Conservation (phyloP, 768 basidiomycete genomes). For the Boletus sp. region DNA sequence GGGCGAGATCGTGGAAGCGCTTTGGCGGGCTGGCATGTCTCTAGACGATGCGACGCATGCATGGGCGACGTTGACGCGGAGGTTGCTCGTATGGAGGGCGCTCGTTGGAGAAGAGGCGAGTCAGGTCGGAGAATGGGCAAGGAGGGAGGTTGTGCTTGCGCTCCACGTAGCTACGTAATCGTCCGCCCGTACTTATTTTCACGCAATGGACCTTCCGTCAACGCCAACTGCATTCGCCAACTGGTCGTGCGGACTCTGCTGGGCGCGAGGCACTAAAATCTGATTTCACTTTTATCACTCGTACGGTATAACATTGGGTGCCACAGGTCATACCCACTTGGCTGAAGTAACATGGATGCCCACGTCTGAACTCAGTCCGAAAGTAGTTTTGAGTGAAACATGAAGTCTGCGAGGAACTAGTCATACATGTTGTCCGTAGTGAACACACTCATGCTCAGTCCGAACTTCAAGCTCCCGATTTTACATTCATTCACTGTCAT, state of each 20-base stretch:
- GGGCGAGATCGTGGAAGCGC: conserved; percentile 50
- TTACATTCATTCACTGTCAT: background rate
- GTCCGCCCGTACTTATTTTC: background rate
- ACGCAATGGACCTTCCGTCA: no score
- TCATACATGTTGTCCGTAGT: background rate
- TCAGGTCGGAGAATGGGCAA: conserved; percentile 55
- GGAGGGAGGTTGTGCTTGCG: conserved; percentile 25
- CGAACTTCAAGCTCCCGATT: background rate
- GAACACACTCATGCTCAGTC: background rate
- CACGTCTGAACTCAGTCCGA: no score
- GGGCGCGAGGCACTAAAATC: no score
- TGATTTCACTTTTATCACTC: no score
- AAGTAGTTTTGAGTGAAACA: no score
- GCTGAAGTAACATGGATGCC: no score
- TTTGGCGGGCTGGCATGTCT: conserved; percentile 35
- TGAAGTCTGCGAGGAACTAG: no score
- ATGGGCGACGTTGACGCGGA: conserved; percentile 56
- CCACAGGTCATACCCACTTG: no score
- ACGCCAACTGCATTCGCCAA: background rate
- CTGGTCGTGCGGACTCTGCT: background rate
- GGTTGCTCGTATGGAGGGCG: conserved; percentile 58
- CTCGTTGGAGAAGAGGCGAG: conserved; percentile 39
- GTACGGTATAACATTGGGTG: no score
- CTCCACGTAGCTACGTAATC: conserved; percentile 1
- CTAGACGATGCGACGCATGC: conserved; percentile 23